phyloP scores from a whole-genome alignment of 176 grass and related monocot species.

The Oropetium thomaeum region DNA sequence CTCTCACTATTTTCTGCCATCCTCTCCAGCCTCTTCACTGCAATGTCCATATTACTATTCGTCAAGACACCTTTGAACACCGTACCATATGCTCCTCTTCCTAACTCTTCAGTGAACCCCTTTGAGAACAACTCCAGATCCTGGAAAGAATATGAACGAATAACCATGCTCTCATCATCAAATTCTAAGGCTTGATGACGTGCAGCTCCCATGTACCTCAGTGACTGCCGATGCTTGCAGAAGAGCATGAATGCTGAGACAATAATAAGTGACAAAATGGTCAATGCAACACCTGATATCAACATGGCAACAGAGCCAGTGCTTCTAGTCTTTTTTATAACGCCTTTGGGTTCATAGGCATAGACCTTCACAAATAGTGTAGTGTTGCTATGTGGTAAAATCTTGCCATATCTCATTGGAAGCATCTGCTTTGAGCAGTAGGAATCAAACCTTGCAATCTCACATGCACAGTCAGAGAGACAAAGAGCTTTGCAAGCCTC shows the following conservation, averaged over 20 bases:
- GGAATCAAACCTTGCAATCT: constrained; percentile 30
- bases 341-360: constrained; percentile 4
- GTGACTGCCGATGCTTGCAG: background rate
- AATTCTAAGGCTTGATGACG: constrained; percentile 6
- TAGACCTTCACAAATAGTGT: constrained; percentile 46
- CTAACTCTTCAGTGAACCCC: constrained; percentile 32
- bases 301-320: constrained; percentile 5
- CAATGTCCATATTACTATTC: constrained; percentile 21
- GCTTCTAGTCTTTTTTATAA: background rate
- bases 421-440: constrained; percentile 41
- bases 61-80: constrained; percentile 34
- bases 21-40: constrained; percentile 52
- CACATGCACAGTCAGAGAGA: constrained; percentile 24
- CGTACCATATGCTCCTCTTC: constrained; percentile 37
- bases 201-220: constrained; percentile 14
- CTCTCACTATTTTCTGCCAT: constrained; percentile 39
- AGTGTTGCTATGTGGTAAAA: constrained; percentile 20
- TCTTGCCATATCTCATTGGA: constrained; percentile 41
- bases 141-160: constrained; percentile 31
- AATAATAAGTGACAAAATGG: constrained; percentile 13
- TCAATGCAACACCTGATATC: constrained; percentile 26
- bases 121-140: constrained; percentile 36
- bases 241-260: background rate
- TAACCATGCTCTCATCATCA: constrained; percentile 8
- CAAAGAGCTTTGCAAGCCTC: constrained; percentile 30